A percentile compares a stretch with the other conserved stretches of the same genome.
These are phyloP conservation scores for Saksenaea oblongispora DNA, from an alignment of 371 early-diverging fungal genomes.

Conservation along the genomic window DNA sequence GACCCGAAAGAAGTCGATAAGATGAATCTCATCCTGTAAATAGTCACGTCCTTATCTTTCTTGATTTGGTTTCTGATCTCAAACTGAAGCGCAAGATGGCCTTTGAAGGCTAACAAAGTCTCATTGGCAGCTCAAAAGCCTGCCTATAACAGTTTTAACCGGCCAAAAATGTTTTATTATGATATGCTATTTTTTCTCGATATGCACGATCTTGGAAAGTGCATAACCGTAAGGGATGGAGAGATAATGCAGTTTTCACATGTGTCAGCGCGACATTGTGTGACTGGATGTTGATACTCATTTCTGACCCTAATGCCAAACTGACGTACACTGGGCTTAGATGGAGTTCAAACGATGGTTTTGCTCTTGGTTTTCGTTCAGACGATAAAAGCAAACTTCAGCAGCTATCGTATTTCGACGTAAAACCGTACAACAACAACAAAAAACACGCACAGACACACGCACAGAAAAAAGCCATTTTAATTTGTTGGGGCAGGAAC, in stretches of 20 bases:
- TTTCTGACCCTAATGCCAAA: background rate
- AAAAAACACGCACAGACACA: background rate
- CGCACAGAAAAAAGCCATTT: background rate
- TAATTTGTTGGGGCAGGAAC: conserved; percentile 17
- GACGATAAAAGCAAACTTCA: background rate
- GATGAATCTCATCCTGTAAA: background rate
- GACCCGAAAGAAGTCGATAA: background rate
- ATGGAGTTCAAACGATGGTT: background rate
- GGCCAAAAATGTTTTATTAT: too few species aligned
- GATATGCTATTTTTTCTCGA: too few species aligned
- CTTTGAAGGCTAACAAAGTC: too few species aligned
- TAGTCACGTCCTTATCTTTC: background rate
- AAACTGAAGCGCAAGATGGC: too few species aligned
- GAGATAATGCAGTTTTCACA: background rate
- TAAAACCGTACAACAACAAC: background rate
- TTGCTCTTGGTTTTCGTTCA: background rate
- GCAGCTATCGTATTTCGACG: background rate
- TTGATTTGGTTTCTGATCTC: background rate
- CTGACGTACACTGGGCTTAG: conserved; percentile 1
- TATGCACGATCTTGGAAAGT: too few species aligned
- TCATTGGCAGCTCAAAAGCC: too few species aligned
- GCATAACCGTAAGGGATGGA: too few species aligned
- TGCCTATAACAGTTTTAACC: too few species aligned
- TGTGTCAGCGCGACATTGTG: background rate
- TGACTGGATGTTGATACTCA: background rate